Percentiles rank a stretch among this genome's conserved stretches.
Evolutionary conservation across 2,329 filamentous ascomycete genomes (phyloP).

Genomic region (Fusarium begoniae): DNA sequence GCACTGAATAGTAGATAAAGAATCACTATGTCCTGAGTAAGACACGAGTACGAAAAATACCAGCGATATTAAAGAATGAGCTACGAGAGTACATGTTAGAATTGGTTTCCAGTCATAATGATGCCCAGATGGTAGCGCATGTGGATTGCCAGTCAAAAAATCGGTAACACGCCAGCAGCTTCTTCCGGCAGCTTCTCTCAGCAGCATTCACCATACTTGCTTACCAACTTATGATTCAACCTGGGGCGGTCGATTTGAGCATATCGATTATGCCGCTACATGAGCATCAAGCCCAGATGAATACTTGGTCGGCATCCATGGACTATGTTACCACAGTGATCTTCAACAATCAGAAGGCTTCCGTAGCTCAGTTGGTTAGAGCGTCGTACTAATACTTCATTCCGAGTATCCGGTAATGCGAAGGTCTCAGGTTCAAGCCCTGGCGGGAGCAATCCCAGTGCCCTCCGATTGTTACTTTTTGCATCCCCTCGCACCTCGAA

Average conservation of each 20-base stretch:
- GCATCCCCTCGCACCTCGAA: neutral
- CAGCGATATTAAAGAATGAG: neutral
- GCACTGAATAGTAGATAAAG: neutral
- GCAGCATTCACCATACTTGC: neutral
- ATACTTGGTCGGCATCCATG: neutral
- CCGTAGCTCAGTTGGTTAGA: constrained; percentile 49
- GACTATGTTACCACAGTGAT: rapidly evolving
- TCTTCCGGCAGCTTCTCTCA: neutral
- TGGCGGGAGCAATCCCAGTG: constrained; percentile 43
- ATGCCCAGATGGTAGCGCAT: neutral
- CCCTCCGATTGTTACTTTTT: constrained; percentile 34
- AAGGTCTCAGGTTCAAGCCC: constrained; percentile 48
- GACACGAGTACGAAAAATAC: neutral
- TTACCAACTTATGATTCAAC: neutral
- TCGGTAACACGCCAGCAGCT: neutral
- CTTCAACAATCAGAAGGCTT: constrained; percentile 37
- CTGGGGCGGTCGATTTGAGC: neutral
- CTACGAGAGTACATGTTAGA: neutral
- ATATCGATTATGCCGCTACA: neutral
- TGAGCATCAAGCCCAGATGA: neutral
- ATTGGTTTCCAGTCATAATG: neutral
- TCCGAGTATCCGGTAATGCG: constrained; percentile 41
- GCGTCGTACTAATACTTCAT: constrained; percentile 47
- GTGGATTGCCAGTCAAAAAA: too few species aligned
- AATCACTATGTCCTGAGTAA: neutral